Conservation (phyloP, 2,329 filamentous ascomycete species). For the Conoideocrella luteorostrata region DNA sequence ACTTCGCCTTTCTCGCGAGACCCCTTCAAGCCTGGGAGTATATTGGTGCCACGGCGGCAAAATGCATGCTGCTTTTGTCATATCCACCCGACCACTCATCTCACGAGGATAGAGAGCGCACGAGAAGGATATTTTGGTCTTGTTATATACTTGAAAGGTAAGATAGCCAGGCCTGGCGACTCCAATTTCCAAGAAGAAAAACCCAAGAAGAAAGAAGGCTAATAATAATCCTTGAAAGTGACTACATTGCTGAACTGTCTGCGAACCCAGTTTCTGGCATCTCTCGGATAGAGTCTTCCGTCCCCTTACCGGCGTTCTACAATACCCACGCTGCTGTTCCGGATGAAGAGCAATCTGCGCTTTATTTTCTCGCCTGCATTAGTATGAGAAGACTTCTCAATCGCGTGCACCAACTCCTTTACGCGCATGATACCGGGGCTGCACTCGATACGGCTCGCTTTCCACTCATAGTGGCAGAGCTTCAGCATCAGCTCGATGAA, state of each 20-base stretch:
- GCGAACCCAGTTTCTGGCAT: conserved; percentile 44
- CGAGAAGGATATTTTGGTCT: conserved; percentile 47
- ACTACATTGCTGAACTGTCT: conserved; percentile 46
- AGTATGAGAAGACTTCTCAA: conserved; percentile 43
- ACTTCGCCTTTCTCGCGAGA: conserved; percentile 42
- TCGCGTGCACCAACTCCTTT: conserved; percentile 42
- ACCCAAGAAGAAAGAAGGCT: too few species aligned
- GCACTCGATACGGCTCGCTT: conserved; percentile 38
- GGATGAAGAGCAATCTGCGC: conserved; percentile 40
- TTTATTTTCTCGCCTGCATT: conserved; percentile 49
- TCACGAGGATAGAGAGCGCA: conserved; percentile 38
- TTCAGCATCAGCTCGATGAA: conserved; percentile 42
- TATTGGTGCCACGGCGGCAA: conserved; percentile 40
- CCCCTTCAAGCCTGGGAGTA: conserved; percentile 48
- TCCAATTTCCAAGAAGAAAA: neutral
- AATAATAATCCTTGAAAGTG: conserved; percentile 25
- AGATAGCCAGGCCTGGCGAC: neutral
- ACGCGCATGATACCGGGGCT: conserved; percentile 38
- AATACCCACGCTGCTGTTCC: conserved; percentile 32
- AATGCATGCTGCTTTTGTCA: conserved; percentile 42
- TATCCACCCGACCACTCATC: conserved; percentile 30
- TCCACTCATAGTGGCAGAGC: conserved; percentile 39
- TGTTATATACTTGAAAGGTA: conserved; percentile 49
- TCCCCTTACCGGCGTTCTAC: conserved; percentile 41
- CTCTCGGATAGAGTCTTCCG: conserved; percentile 43